Conservation (phyloP, 2,329 filamentous ascomycete species). For the Trichophyton verrucosum region DNA sequence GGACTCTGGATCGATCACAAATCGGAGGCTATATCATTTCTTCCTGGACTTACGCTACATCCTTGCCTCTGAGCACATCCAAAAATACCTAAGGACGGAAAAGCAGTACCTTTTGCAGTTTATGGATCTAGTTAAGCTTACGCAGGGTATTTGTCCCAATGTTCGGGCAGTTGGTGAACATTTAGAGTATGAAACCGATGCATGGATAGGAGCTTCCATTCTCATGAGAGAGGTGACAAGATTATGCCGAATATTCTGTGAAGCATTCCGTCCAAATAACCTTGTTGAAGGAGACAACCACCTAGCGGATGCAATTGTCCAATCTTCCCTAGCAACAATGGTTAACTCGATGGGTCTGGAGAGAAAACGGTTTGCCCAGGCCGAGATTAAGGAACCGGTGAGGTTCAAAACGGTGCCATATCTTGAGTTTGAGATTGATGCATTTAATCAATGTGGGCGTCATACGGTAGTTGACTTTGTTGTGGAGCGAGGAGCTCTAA, state of each 20-base stretch:
- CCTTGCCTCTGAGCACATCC: conserved; percentile 76
- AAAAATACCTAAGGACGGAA: conserved; percentile 69
- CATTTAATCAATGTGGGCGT: conserved; percentile 33
- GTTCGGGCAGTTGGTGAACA: conserved; percentile 84
- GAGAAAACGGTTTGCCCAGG: conserved; percentile 66
- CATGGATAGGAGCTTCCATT: conserved; percentile 91
- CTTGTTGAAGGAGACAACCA: conserved; percentile 50
- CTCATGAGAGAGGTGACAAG: conserved; percentile 92
- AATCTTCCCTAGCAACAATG: conserved; percentile 71
- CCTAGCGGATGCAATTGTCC: conserved; percentile 54
- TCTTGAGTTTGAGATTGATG: conserved; percentile 61
- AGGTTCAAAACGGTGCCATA: conserved; percentile 65
- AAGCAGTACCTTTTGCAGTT: conserved; percentile 87
- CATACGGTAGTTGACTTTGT: conserved; percentile 72
- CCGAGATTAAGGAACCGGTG: conserved; percentile 77
- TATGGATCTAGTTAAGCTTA: conserved; percentile 84
- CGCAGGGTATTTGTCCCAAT: conserved; percentile 95
- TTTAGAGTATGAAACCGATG: conserved; percentile 95
- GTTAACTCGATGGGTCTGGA: conserved; percentile 84
- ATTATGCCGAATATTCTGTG: conserved; percentile 74
- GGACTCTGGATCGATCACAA: conserved; percentile 87
- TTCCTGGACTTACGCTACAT: conserved; percentile 90
- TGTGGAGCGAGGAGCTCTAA: conserved; percentile 81
- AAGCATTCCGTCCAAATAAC: conserved; percentile 63
- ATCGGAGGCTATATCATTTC: conserved; percentile 93